Conservation (phyloP, 305 asterid genomes). For the Fraxinus sp. region DNA sequence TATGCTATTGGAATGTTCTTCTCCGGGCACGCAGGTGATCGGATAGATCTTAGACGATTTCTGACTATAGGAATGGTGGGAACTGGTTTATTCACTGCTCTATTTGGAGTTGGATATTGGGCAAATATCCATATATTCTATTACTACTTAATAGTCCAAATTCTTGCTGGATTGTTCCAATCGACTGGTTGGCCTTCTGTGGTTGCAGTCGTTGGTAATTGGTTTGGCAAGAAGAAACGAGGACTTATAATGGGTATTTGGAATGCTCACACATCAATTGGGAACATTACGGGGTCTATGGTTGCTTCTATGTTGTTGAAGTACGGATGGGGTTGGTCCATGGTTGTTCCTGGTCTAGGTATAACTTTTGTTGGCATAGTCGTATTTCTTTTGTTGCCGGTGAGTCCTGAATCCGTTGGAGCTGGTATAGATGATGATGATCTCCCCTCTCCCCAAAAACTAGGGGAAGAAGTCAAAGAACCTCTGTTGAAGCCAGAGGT, state of each 20-base stretch:
- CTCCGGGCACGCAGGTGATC: conserved; percentile 88
- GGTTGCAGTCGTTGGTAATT: conserved; percentile 85
- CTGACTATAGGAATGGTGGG: conserved; percentile 87
- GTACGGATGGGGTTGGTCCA: conserved; percentile 96
- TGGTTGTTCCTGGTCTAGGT: conserved; percentile 75
- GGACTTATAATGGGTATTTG: conserved; percentile 97
- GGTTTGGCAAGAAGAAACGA: conserved; percentile 88
- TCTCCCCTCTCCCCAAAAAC: conserved; percentile 24
- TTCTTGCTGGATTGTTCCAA: conserved; percentile 89
- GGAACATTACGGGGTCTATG: conserved; percentile 78
- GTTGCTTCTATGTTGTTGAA: conserved; percentile 69
- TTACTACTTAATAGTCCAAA: conserved; percentile 70
- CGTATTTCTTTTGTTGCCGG: conserved; percentile 51
- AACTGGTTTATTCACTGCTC: conserved; percentile 79
- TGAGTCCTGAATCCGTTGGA: conserved; percentile 41
- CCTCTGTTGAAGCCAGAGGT: conserved; percentile 15
- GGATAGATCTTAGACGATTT: conserved; percentile 75
- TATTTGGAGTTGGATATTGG: conserved; percentile 87
- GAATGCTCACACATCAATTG: conserved; percentile 94
- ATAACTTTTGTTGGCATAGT: conserved; percentile 57
- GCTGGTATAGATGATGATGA: conserved; percentile 31
- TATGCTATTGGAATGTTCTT: conserved; percentile 86
- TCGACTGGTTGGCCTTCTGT: conserved; percentile 99
- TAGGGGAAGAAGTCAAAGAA: conserved; percentile 29
- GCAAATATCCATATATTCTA: conserved; percentile 61